Conservation (phyloP, 1,139 yeast genomes). For the Saccharomycopsis hybrid region DNA sequence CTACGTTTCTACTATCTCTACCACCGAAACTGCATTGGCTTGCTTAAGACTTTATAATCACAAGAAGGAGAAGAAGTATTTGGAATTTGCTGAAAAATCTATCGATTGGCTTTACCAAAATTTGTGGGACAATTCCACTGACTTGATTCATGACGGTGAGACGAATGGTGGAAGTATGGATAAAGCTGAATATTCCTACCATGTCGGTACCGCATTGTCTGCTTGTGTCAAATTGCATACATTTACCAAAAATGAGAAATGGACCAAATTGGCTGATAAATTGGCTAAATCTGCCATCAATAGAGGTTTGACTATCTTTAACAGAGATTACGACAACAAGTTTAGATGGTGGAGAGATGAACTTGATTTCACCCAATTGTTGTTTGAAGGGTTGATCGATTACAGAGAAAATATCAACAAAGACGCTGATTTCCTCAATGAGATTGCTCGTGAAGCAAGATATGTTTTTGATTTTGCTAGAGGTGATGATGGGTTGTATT, state of each 20-base stretch:
- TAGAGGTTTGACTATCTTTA: slow-evolving; percentile 7
- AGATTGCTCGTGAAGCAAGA: slow-evolving; percentile 17
- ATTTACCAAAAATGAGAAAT: slow-evolving; percentile 8
- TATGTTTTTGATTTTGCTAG: slow-evolving; percentile 16
- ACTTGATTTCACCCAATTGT: slow-evolving; percentile 18
- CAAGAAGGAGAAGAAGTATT: slow-evolving; percentile 7
- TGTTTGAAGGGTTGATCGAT: slow-evolving; percentile 17
- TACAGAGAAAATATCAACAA: slow-evolving; percentile 8
- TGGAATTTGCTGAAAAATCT: slow-evolving; percentile 15
- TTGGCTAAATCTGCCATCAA: slow-evolving; percentile 14
- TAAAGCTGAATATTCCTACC: slow-evolving; percentile 17
- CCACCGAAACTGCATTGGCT: slow-evolving; percentile 66
- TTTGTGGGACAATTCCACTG: slow-evolving; percentile 18
- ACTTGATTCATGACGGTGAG: slow-evolving; percentile 20
- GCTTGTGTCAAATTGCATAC: slow-evolving; percentile 12
- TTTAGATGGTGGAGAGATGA: slow-evolving; percentile 18
- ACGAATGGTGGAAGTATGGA: slow-evolving; percentile 1
- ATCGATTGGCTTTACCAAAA: slow-evolving; percentile 13
- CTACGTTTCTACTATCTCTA: slow-evolving; percentile 63
- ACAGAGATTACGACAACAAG: slow-evolving; percentile 8
- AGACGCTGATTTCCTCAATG: slow-evolving; percentile 5
- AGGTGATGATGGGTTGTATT: slow-evolving; percentile 19
- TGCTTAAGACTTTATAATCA: slow-evolving; percentile 41
- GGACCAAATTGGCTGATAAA: slow-evolving; percentile 9
- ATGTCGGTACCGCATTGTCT: slow-evolving; percentile 20